Conservation (phyloP, 345 rosid genomes). For the Acer negundo region DNA sequence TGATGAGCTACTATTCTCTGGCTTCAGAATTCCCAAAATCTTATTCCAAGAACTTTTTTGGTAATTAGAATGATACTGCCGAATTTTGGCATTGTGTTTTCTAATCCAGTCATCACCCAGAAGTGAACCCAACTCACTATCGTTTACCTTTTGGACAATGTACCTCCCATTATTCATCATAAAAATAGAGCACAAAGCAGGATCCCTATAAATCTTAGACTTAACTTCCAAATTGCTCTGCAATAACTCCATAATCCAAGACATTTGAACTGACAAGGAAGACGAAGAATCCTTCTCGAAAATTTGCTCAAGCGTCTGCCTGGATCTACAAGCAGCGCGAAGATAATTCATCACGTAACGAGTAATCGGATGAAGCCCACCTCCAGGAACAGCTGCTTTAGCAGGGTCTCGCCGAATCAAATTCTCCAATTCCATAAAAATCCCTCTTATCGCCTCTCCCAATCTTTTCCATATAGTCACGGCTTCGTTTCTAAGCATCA, state of each 20-base stretch:
- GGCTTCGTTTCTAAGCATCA: slow-evolving; percentile 73
- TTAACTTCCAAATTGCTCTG: slow-evolving; percentile 91
- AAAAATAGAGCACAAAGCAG: slow-evolving; percentile 62
- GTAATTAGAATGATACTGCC: slow-evolving; percentile 55
- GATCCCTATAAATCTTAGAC: slow-evolving; percentile 71
- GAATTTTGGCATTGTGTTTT: slow-evolving; percentile 74
- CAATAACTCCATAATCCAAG: slow-evolving; percentile 89
- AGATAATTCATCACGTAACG: slow-evolving; percentile 90
- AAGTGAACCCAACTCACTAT: slow-evolving; percentile 64
- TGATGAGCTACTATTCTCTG: slow-evolving; percentile 36
- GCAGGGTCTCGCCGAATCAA: slow-evolving; percentile 86
- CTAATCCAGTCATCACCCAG: slow-evolving; percentile 86
- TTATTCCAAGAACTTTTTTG: slow-evolving; percentile 80
- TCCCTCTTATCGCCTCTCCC: slow-evolving; percentile 78
- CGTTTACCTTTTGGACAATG: slow-evolving; percentile 83
- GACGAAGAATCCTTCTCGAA: slow-evolving; percentile 68
- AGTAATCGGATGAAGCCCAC: slow-evolving; percentile 85
- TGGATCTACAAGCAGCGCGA: slow-evolving; percentile 78
- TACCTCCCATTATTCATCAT: slow-evolving; percentile 89
- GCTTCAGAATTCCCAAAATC: slow-evolving; percentile 57
- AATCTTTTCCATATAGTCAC: slow-evolving; percentile 71
- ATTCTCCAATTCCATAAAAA: slow-evolving; percentile 94
- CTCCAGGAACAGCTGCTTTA: slow-evolving; percentile 78
- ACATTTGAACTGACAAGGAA: slow-evolving; percentile 68
- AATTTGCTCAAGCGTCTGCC: slow-evolving; percentile 74